These are phyloP conservation scores for Haplosporangium sp. DNA, from an alignment of 371 early-diverging fungal species.

Conservation along the genomic window DNA sequence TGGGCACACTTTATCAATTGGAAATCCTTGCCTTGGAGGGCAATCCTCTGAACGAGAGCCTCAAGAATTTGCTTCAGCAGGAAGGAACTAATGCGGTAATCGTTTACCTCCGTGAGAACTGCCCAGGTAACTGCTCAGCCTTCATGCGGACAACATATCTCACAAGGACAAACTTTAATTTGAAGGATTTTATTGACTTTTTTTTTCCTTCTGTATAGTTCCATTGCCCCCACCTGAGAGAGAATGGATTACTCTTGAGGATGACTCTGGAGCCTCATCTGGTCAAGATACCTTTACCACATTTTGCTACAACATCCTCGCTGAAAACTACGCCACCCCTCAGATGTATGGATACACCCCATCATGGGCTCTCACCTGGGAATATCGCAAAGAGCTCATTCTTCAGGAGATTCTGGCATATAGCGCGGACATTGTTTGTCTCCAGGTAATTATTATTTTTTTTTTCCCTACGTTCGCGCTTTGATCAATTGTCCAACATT, in stretches of 20 bases:
- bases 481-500: too few species aligned
- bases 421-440: constrained; percentile 94
- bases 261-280: constrained; percentile 37
- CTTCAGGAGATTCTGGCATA: constrained; percentile 89
- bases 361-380: constrained; percentile 96
- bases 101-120: constrained; percentile 92
- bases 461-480: too few species aligned
- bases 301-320: constrained; percentile 96
- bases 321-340: constrained; percentile 91
- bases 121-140: constrained; percentile 71
- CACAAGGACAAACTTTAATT: constrained; percentile 1
- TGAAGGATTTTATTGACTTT: not conserved
- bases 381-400: constrained; percentile 93
- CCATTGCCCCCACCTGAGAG: constrained; percentile 91
- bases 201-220: constrained; percentile 58
- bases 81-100: constrained; percentile 92
- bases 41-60: constrained; percentile 94
- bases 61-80: constrained; percentile 84
- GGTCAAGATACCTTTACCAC: constrained; percentile 82
- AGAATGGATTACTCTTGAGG: constrained; percentile 88
- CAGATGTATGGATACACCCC: constrained; percentile 96
- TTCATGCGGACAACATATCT: not conserved
- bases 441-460: constrained; percentile 78
- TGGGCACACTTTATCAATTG: constrained; percentile 94
- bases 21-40: constrained; percentile 96